phyloP scores from a whole-genome alignment of 306 rosid genomes.

The Betula pendula region DNA sequence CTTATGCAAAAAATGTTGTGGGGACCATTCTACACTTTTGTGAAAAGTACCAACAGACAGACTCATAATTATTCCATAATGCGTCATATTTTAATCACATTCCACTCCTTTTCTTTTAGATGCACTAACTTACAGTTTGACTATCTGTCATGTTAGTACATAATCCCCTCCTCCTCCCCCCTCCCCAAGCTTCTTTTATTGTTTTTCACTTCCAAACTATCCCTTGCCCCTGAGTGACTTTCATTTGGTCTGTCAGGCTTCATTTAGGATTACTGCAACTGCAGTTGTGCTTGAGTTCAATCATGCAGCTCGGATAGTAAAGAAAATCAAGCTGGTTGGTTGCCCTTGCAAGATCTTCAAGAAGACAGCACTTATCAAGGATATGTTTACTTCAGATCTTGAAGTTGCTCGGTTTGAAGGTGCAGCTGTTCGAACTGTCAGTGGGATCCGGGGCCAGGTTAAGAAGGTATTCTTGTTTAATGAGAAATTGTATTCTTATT shows the following conservation, averaged over 20 bases:
- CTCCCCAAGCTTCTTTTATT: not conserved
- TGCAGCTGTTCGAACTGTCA: constrained; percentile 85
- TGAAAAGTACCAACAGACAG: not conserved
- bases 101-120: not conserved
- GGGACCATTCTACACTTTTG: not conserved
- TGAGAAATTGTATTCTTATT: constrained; percentile 1
- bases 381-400: constrained; percentile 93
- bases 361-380: constrained; percentile 86
- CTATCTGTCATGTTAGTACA: not conserved
- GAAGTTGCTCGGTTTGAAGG: constrained; percentile 97
- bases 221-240: constrained; percentile 22
- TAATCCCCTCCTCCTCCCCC: not conserved
- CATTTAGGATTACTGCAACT: constrained; percentile 91
- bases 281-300: constrained; percentile 86
- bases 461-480: constrained; percentile 69
- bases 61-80: not conserved
- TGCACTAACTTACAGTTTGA: not conserved
- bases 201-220: constrained; percentile 18
- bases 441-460: constrained; percentile 92
- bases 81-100: not conserved
- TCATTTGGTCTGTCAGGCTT: constrained; percentile 51
- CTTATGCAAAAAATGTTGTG: not conserved
- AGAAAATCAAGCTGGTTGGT: constrained; percentile 95
- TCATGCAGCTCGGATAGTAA: constrained; percentile 69
- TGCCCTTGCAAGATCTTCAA: constrained; percentile 89